Percentiles rank a stretch among this genome's conserved stretches.
phyloP scores from a whole-genome alignment of 257 asterid species.

The Solanum megistacrolobum region DNA sequence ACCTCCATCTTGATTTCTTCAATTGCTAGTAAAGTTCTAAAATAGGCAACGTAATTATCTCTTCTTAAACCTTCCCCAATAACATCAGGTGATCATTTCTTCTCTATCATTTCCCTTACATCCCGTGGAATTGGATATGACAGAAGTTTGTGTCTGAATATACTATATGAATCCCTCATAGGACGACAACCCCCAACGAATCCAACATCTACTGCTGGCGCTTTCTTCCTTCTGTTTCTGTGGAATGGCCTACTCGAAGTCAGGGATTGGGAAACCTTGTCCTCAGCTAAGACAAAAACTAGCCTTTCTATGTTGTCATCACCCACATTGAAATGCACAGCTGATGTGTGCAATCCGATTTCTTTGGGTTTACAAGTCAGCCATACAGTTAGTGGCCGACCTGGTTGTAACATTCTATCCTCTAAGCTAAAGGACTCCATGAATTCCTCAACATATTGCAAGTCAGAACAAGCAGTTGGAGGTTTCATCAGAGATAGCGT shows the following conservation, averaged over 20 bases:
- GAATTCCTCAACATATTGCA: constrained; percentile 33
- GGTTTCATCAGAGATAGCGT: constrained; percentile 75
- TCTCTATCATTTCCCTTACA: constrained; percentile 37
- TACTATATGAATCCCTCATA: constrained; percentile 19
- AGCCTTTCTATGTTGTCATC: constrained; percentile 68
- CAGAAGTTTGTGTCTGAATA: constrained; percentile 15
- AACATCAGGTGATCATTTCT: constrained; percentile 42
- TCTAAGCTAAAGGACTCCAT: constrained; percentile 55
- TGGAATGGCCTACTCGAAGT: constrained; percentile 51
- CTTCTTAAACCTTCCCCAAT: constrained; percentile 35
- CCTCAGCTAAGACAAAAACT: constrained; percentile 68
- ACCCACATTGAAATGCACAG: constrained; percentile 56
- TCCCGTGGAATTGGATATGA: constrained; percentile 44
- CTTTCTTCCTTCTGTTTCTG: constrained; percentile 43
- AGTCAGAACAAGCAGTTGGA: constrained; percentile 52
- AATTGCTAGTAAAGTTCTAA: constrained; percentile 51
- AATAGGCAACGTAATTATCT: constrained; percentile 38
- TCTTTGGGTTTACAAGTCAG: constrained; percentile 80
- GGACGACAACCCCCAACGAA: constrained; percentile 57
- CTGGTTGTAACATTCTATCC: constrained; percentile 43
- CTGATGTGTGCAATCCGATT: constrained; percentile 62
- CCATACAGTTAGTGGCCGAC: constrained; percentile 52
- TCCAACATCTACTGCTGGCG: constrained; percentile 18
- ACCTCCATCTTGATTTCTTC: constrained; percentile 98
- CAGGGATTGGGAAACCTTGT: constrained; percentile 59